Evolutionary conservation across 352 stramenopile genomes (phyloP).

Genomic region (Phytophthora hybrid): DNA sequence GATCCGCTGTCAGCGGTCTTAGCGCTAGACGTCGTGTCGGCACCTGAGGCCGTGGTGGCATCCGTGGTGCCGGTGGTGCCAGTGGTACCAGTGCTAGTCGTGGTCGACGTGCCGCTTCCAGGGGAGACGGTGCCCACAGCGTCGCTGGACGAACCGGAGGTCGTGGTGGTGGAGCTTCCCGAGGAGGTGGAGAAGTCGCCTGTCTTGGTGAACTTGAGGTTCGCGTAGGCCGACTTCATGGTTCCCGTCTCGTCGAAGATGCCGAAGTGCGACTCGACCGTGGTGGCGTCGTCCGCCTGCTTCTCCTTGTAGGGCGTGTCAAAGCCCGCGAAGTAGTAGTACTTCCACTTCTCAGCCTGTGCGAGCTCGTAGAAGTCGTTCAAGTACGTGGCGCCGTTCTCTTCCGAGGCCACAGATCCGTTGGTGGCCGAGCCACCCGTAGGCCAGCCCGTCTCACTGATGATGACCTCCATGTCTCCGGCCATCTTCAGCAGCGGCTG

Average conservation of each 20-base stretch:
- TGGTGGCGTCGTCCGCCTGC: conserved; percentile 52
- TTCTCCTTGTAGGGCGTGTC: conserved; percentile 84
- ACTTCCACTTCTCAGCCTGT: conserved; percentile 75
- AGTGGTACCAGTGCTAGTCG: conserved; percentile 27
- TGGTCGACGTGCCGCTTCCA: conserved; percentile 18
- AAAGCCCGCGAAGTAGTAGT: conserved; percentile 90
- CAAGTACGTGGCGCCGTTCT: conserved; percentile 70
- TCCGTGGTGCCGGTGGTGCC: conserved; percentile 23
- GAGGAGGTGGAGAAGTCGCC: conserved; percentile 32
- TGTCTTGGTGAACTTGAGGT: conserved; percentile 62
- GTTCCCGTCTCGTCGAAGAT: conserved; percentile 70
- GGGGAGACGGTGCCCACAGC: conserved; percentile 37
- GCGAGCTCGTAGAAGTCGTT: conserved; percentile 83
- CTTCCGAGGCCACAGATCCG: conserved; percentile 62
- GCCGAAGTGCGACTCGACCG: conserved; percentile 82
- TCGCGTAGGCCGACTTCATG: conserved; percentile 73
- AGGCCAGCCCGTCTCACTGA: conserved; percentile 86
- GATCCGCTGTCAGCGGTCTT: conserved; percentile 33
- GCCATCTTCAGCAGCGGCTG: conserved; percentile 72
- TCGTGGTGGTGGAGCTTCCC: conserved; percentile 33
- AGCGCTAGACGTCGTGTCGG: conserved; percentile 28
- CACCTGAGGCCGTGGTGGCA: conserved; percentile 29
- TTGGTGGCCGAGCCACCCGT: conserved; percentile 69
- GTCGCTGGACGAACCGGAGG: background rate
- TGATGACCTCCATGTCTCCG: conserved; percentile 77